Percentiles rank a stretch among this genome's conserved stretches.
These are phyloP conservation scores for Barbatosphaeria neglecta DNA, from an alignment of 495 filamentous ascomycete species.

Conservation along the genomic window DNA sequence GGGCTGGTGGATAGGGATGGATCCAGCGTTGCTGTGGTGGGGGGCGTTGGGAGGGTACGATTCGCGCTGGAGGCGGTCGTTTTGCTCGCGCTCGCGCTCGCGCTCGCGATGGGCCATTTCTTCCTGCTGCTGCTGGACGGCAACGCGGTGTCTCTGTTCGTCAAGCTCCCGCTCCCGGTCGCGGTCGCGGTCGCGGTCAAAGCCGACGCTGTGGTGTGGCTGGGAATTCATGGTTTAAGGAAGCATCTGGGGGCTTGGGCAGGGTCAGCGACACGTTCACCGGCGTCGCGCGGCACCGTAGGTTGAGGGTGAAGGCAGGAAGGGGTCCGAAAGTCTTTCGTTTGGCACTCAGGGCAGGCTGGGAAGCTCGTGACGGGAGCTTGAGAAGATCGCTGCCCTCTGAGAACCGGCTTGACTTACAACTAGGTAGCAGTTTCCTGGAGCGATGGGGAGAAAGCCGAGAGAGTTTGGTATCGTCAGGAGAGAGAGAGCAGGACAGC, in stretches of 20 bases:
- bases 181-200: constrained; percentile 28
- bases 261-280: constrained; percentile 4
- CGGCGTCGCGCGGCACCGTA: neutral
- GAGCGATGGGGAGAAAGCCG: neutral
- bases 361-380: neutral
- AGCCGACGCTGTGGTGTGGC: constrained; percentile 20
- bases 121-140: constrained; percentile 20
- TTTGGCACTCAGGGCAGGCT: neutral
- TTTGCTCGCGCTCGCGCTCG: constrained; percentile 53
- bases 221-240: constrained; percentile 30
- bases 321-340: neutral
- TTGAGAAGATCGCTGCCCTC: neutral
- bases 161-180: constrained; percentile 21
- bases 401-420: neutral
- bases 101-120: constrained; percentile 24
- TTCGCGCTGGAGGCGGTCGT: constrained; percentile 56
- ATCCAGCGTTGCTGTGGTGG: constrained; percentile 72
- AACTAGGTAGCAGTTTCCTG: neutral
- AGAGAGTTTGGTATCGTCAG: neutral
- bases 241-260: constrained; percentile 8
- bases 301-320: neutral
- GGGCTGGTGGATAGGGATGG: constrained; percentile 82
- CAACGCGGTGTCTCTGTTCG: constrained; percentile 27
- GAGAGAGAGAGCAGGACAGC: neutral
- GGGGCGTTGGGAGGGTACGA: constrained; percentile 46